These are phyloP conservation scores for Russula dissimulans DNA, from an alignment of 768 basidiomycete species.

Conservation along the genomic window DNA sequence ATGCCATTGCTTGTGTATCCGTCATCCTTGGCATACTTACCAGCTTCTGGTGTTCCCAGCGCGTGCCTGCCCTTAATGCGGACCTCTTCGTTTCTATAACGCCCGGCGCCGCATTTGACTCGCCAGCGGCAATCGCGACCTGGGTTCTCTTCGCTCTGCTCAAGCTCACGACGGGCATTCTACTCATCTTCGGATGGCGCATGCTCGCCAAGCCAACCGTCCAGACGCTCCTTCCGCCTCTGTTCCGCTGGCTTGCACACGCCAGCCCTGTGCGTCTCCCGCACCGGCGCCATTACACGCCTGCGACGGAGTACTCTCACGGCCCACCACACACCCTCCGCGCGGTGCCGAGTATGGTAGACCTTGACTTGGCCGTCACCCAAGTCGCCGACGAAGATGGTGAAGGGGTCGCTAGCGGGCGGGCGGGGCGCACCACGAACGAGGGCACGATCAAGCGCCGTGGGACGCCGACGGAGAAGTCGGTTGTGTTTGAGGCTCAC, in stretches of 20 bases:
- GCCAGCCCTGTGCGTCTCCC: conserved; percentile 54
- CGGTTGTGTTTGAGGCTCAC: conserved; percentile 8
- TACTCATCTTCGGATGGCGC: conserved; percentile 81
- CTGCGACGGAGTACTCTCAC: conserved; percentile 78
- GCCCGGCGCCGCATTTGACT: conserved; percentile 48
- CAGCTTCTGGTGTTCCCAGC: conserved; percentile 53
- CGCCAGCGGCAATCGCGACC: conserved; percentile 26
- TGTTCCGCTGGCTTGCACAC: conserved; percentile 66
- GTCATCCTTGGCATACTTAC: conserved; percentile 70
- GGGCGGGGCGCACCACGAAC: conserved; percentile 35
- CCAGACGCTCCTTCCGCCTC: conserved; percentile 69
- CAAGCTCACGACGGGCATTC: conserved; percentile 50
- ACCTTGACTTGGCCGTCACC: conserved; percentile 37
- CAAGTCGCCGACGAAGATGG: conserved; percentile 22
- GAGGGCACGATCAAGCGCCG: conserved; percentile 25
- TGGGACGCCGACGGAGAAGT: conserved; percentile 13
- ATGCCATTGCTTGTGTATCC: conserved; percentile 87
- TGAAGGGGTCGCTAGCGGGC: conserved; percentile 26
- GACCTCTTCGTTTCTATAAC: conserved; percentile 32
- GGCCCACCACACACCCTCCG: conserved; percentile 57
- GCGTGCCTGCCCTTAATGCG: conserved; percentile 30
- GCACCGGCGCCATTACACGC: conserved; percentile 78
- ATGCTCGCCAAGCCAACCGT: conserved; percentile 71
- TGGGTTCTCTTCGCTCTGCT: conserved; percentile 33
- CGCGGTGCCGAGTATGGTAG: conserved; percentile 80